These are phyloP conservation scores for Euptelea pleiosperma DNA, from an alignment of 164 flowering plant species.

Conservation along the genomic window DNA sequence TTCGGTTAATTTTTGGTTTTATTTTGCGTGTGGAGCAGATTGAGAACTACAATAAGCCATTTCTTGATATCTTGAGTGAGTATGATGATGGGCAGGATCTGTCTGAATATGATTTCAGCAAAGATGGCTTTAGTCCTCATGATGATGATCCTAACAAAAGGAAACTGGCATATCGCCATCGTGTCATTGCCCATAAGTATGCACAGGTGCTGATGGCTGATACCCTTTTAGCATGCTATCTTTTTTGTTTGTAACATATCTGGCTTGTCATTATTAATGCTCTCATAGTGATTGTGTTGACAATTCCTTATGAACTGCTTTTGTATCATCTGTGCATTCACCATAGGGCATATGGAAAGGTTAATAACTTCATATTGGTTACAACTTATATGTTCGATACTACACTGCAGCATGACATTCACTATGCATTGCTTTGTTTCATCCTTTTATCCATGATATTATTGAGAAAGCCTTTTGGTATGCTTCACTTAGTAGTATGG, in stretches of 20 bases:
- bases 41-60: conserved; percentile 76
- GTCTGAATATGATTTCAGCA: conserved; percentile 65
- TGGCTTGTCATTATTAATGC: neutral
- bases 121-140: conserved; percentile 60
- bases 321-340: no score
- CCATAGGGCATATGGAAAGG: no score
- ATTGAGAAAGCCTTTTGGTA: neutral
- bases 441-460: neutral
- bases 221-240: conserved; percentile 8
- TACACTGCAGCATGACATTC: neutral
- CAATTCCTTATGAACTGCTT: no score
- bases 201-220: conserved; percentile 45
- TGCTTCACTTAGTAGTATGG: neutral
- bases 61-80: conserved; percentile 53
- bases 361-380: neutral
- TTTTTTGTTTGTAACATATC: neutral
- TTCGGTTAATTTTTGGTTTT: conserved; percentile 7
- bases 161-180: conserved; percentile 79
- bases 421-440: neutral
- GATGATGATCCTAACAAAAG: conserved; percentile 59
- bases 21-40: conserved; percentile 42
- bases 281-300: neutral
- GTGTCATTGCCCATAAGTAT: conserved; percentile 62
- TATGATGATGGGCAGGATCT: conserved; percentile 86
- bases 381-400: no score